Evolutionary conservation across 192 early-diverging fungal genomes (phyloP), one percentile per base, ranked within the genome.

Genomic region (Gamsiella multidivaricata): DNA sequence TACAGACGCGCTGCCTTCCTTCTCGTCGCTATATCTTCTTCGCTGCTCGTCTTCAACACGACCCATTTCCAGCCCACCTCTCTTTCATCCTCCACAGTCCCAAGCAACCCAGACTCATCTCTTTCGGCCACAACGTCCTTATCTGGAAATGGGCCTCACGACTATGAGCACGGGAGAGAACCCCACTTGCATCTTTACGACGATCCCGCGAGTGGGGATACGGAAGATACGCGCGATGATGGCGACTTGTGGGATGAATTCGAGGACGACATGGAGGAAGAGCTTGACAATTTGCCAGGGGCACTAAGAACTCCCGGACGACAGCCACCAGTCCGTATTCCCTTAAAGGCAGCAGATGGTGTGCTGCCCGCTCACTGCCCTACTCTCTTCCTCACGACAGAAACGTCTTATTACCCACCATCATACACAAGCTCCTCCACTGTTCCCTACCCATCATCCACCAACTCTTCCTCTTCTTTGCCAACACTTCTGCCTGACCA

Each of bases 1-100:
- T 64, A 37, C 34, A 54, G 52, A 67, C 39, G 43, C 11, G 47
- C 65, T 20, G 50, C 36, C 20, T 66, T 66, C 23, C 34, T 66
- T 22, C 25, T 67, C 31, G 20, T 67, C 45, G 65, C 65, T 22
- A 67, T 67, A 28, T 33, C 65, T 26, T 67, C 65, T 29, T 42
- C 54, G 10, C n/a, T 67, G n/a, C 18, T 67, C 5, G 17, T 67
- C 18, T 18, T 67, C 53, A 67, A 67, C 37, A 49, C 65, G 12
- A 50, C 32, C 5, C 4, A 57, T n/a, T 20, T 55, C 42, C 52
- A 66, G 18, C 31, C 20, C 14, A 22, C 37, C 6, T 10, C 12
- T 20, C 32, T 39, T 11, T 32, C 53, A 31, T 14, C 36, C 1
- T 54, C 51, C 5, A 18, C 3, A n/a, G 7, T 6, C 18, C 23